phyloP scores from a whole-genome alignment of 2,329 filamentous ascomycete genomes.

The Aspergillus ibericus region DNA sequence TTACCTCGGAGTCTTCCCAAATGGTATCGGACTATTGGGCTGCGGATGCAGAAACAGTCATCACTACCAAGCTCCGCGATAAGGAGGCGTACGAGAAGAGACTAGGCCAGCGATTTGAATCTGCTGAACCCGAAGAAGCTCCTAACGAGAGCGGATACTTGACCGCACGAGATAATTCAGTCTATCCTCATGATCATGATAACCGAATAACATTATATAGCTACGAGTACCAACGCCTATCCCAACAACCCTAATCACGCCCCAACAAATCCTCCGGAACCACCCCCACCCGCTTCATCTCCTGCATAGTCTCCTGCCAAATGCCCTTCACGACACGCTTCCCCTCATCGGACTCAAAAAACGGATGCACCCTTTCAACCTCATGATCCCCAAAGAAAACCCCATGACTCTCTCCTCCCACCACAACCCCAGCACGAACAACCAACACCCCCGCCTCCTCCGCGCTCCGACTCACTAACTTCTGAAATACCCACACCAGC shows the following conservation, averaged over 20 bases:
- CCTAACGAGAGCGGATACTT: too few species aligned
- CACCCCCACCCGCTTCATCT: background rate
- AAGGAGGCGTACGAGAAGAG: background rate
- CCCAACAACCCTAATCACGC: too few species aligned
- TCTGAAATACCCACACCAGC: background rate
- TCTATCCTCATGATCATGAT: too few species aligned
- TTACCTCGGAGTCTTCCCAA: background rate
- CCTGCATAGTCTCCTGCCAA: background rate
- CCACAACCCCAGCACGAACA: background rate
- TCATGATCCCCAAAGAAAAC: background rate
- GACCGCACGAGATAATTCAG: too few species aligned
- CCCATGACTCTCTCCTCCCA: background rate
- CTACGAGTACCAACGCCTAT: too few species aligned
- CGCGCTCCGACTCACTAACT: background rate
- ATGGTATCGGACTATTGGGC: slow-evolving; percentile 2
- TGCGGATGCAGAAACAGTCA: background rate
- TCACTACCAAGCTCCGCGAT: background rate
- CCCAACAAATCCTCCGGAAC: background rate
- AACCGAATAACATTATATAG: too few species aligned
- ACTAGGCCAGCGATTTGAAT: background rate
- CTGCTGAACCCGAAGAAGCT: too few species aligned
- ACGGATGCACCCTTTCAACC: background rate
- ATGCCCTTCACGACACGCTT: background rate
- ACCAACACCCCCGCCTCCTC: background rate
- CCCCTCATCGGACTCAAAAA: background rate